These are phyloP conservation scores for Mucor irregularis DNA, from an alignment of 371 early-diverging fungal genomes.

Conservation along the genomic window DNA sequence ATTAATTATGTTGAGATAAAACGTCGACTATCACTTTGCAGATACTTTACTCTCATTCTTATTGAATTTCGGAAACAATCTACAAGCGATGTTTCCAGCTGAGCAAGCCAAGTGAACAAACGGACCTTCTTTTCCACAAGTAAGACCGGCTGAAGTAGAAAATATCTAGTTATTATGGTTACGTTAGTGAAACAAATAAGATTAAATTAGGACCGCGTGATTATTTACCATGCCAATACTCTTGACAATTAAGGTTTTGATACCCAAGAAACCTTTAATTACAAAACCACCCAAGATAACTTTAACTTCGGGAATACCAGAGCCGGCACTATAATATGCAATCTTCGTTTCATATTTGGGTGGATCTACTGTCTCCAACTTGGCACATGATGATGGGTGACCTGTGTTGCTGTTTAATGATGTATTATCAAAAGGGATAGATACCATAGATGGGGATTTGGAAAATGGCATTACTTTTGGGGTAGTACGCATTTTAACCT, in stretches of 20 bases:
- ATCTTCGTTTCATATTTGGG: slow-evolving; percentile 37
- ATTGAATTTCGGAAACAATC: slow-evolving; percentile 80
- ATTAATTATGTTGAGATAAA: too few species aligned
- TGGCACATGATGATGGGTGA: not conserved
- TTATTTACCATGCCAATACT: slow-evolving; percentile 73
- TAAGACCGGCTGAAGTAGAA: slow-evolving; percentile 82
- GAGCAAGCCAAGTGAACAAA: slow-evolving; percentile 94
- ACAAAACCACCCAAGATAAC: slow-evolving; percentile 93
- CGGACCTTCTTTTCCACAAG: slow-evolving; percentile 94
- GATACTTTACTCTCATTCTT: slow-evolving; percentile 70
- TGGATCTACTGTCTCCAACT: slow-evolving; percentile 5
- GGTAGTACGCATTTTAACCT: slow-evolving; percentile 32
- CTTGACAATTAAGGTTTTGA: slow-evolving; percentile 85
- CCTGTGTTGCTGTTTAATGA: not conserved
- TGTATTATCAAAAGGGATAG: slow-evolving; percentile 8
- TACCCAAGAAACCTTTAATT: slow-evolving; percentile 85
- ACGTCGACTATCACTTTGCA: too few species aligned
- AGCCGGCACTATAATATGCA: slow-evolving; percentile 79
- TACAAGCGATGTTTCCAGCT: slow-evolving; percentile 81
- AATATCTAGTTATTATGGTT: slow-evolving; percentile 43
- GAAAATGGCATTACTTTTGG: slow-evolving; percentile 16
- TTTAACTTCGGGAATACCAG: slow-evolving; percentile 95
- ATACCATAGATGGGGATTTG: slow-evolving; percentile 24
- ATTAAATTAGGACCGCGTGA: slow-evolving; percentile 31
- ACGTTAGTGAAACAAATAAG: slow-evolving; percentile 19